A percentile compares a stretch with the other conserved stretches of the same genome.
phyloP scores from a whole-genome alignment of 495 filamentous ascomycete species.

The Talaromyces borbonicus region DNA sequence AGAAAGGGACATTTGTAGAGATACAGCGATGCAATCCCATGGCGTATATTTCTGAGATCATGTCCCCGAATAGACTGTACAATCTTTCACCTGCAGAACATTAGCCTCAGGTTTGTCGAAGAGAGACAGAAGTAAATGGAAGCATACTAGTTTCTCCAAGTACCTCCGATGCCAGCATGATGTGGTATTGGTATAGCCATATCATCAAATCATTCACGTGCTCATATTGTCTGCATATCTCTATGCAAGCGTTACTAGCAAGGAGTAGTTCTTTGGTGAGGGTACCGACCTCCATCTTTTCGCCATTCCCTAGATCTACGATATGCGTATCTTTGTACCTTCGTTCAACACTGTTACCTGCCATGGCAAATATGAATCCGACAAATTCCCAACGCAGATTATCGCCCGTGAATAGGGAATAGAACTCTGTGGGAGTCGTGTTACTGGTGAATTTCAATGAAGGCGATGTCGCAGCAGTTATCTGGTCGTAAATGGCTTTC shows the following conservation, averaged over 20 bases:
- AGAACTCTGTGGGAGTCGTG: constrained; percentile 12
- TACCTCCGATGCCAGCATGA: constrained; percentile 19
- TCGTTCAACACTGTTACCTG: constrained; percentile 19
- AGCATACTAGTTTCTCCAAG: constrained; percentile 21
- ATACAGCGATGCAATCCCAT: constrained; percentile 14
- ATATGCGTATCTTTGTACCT: constrained; percentile 11
- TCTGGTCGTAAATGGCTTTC: neutral
- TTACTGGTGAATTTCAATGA: constrained; percentile 5
- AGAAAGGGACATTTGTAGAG: constrained; percentile 20
- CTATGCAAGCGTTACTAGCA: constrained; percentile 18
- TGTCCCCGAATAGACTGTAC: constrained; percentile 36
- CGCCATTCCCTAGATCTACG: constrained; percentile 8
- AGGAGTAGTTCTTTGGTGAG: constrained; percentile 11
- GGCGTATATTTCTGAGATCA: constrained; percentile 14
- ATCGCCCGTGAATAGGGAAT: constrained; percentile 27
- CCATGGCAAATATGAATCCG: constrained; percentile 33
- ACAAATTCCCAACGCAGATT: constrained; percentile 43
- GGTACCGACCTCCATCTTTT: neutral
- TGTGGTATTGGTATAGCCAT: constrained; percentile 21
- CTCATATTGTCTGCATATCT: constrained; percentile 22
- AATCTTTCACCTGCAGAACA: constrained; percentile 15
- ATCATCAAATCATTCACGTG: constrained; percentile 24
- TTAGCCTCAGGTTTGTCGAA: neutral
- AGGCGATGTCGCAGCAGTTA: constrained; percentile 1
- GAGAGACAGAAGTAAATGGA: neutral